Base-by-base conservation (phyloP, 2,329 filamentous ascomycete species). In the Ophiocordyceps camponoti-saundersi region DNA sequence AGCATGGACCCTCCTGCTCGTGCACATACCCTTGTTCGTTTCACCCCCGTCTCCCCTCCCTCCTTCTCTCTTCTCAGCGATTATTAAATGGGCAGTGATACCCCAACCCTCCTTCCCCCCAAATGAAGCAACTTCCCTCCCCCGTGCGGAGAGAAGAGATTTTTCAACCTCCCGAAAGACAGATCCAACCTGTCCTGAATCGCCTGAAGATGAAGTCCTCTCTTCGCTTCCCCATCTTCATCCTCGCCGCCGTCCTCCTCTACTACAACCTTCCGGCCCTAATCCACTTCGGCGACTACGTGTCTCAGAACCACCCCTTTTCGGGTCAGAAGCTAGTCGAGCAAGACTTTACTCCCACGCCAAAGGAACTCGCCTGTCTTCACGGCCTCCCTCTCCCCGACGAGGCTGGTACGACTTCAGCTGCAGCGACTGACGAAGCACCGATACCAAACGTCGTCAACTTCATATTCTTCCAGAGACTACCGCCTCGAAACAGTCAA, bases 371-470 rank as follows among this genome's bases (percentile, higher is more conserved):
- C n/a, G 41, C 32, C 18, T 53, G 51, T 30, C 46, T 51, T 20
- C 29, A 46, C 10, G 48, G 51, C 18, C 32, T 26, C 18, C 26
- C 43, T 2, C 44, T 36, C 20, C 36, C n/a, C n/a, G n/a, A n/a
- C n/a, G n/a, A n/a, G n/a, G n/a, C 26, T 21, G n/a, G 23, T 18
- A 22, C n/a, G 11, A 16, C 23, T 7, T 3, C 13, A 12, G 3
- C 18, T 13, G 22, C 40, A 0, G 22, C 32, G 2, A 23, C 42
- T 10, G 15, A 34, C 2, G 21, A 42, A 2, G n/a, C 43, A 15
- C 45, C 50, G 16, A 51, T 52, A 23, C 51, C 51, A 30, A 51
- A 51, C 36, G 41, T 52, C 18, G 47, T 48, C 22, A 49, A 50
- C 43, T 53, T 51, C 48, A 48, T 51, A 5, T 51, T 50, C 46